A percentile compares a stretch with the other conserved stretches of the same genome.
Evolutionary conservation across 331 rosid species (phyloP).

Genomic region (Spiraea crenata): DNA sequence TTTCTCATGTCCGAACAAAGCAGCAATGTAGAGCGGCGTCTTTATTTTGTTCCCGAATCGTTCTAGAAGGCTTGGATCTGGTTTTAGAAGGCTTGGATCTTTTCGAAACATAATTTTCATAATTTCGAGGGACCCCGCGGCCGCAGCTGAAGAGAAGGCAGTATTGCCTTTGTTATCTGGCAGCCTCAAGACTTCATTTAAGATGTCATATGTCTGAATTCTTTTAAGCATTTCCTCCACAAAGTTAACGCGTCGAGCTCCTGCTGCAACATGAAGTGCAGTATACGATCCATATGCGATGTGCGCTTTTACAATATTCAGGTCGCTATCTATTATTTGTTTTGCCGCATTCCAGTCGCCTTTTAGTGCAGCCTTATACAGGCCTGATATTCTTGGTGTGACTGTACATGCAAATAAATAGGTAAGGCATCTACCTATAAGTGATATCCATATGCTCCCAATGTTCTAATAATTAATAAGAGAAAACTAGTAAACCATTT

Average conservation of each 20-base stretch:
- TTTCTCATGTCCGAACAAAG: constrained; percentile 4
- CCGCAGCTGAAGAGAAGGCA: not conserved
- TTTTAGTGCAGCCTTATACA: constrained; percentile 6
- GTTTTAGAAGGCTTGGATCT: not conserved
- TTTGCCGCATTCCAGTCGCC: constrained; percentile 10
- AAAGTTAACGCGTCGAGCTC: not conserved
- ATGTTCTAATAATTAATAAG: too few relatives aligned
- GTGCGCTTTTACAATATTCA: not conserved
- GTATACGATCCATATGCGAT: not conserved
- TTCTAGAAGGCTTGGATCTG: not conserved
- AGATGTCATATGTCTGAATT: accelerated
- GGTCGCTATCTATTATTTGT: not conserved
- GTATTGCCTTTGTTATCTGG: not conserved
- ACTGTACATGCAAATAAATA: too few relatives aligned
- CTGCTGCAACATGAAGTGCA: not conserved
- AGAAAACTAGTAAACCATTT: too few relatives aligned
- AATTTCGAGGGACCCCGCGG: not conserved
- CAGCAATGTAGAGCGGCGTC: constrained; percentile 7
- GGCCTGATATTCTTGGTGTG: too few relatives aligned
- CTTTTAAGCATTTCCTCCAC: not conserved
- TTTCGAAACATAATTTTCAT: not conserved
- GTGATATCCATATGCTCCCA: too few relatives aligned
- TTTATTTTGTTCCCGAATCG: too few relatives aligned
- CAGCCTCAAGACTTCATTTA: not conserved
- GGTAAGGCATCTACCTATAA: too few relatives aligned